Base-by-base conservation (phyloP, 192 early-diverging fungal genomes). In the Funneliformis geosporum region DNA sequence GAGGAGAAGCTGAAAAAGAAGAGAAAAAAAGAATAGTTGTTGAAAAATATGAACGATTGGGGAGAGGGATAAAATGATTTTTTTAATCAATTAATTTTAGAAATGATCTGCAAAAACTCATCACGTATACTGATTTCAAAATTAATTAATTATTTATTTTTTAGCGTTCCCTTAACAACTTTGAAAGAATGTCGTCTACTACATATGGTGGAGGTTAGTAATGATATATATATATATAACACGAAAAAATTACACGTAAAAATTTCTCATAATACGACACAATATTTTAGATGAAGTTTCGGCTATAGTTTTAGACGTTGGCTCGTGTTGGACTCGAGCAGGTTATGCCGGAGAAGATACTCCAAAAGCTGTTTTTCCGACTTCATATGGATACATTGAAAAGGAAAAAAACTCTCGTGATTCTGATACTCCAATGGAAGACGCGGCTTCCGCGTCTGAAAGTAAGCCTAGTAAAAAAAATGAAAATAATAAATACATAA, bases 321-420 rank as follows among this genome's bases (percentile, higher is more conserved):
- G 98, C 59, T 91, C 92, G 78, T 89, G 91, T 60, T 92, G 90
- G 85, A 93, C 93, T 46, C 94, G 94, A 69, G 96, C 95, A 27
- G 98, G 98, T 70, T 98, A 94, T 85, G 95, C 96, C n/a, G 98
- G 98, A 74, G 97, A 99, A 81, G 97, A 99, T 85, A 88, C 91
- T 43, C 98, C 98, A 9, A 92, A 92, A 78, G 93, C 90, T 0
- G 92, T 96, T 38, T 95, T 95, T 73, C 94, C 96, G 2, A 93
- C 95, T 4, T 89, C 84, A 16, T 90, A 92, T 14, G 97, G 96
- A 8, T 90, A 90, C 16, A 23, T 59, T 62, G 82, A 79, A 74
- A 77, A 81, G 23, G 81, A 77, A n/a, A 85, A 73, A 75, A 83
- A 82, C 55, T 75, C 81, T 27, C 42, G 79, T 8, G 85, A 85